Conservation (phyloP, 1,284 basidiomycete species). For the Tremellales sp. region DNA sequence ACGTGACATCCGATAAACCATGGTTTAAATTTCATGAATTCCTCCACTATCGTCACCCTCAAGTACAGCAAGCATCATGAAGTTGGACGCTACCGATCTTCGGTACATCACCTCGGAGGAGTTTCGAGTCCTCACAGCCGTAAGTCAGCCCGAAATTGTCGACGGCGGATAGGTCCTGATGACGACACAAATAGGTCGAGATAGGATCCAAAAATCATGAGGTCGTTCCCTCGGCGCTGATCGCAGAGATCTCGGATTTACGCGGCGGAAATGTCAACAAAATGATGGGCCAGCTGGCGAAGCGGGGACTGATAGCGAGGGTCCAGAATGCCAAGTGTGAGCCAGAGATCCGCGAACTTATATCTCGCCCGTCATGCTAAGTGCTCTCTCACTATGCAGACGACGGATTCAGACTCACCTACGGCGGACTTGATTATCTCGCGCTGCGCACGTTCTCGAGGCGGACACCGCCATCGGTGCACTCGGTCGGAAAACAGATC, state of each 20-base stretch:
- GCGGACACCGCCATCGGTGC: constrained; percentile 65
- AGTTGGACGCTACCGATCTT: constrained; percentile 90
- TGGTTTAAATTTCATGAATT: no score
- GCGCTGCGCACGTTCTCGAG: constrained; percentile 91
- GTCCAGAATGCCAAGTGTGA: constrained; percentile 88
- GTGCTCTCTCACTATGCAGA: constrained; percentile 56
- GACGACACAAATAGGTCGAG: constrained; percentile 64
- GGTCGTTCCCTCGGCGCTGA: constrained; percentile 82
- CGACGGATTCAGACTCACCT: constrained; percentile 94
- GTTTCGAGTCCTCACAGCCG: constrained; percentile 89
- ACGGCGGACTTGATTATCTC: constrained; percentile 95
- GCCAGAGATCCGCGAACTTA: constrained; percentile 33
- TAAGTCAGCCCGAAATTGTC: constrained; percentile 49
- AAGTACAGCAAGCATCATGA: no score
- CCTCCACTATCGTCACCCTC: no score
- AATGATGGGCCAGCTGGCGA: constrained; percentile 80
- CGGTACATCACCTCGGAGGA: constrained; percentile 89
- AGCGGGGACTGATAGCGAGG: constrained; percentile 82
- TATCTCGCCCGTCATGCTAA: neutral
- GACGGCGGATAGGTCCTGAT: neutral
- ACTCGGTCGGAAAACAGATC: constrained; percentile 93
- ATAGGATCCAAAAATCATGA: constrained; percentile 99
- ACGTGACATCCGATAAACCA: no score
- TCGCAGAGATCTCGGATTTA: constrained; percentile 86
- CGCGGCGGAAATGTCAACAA: constrained; percentile 92